Evolutionary conservation across 441 rosid species (phyloP).

Genomic region (Rhodomyrtus psidioides): DNA sequence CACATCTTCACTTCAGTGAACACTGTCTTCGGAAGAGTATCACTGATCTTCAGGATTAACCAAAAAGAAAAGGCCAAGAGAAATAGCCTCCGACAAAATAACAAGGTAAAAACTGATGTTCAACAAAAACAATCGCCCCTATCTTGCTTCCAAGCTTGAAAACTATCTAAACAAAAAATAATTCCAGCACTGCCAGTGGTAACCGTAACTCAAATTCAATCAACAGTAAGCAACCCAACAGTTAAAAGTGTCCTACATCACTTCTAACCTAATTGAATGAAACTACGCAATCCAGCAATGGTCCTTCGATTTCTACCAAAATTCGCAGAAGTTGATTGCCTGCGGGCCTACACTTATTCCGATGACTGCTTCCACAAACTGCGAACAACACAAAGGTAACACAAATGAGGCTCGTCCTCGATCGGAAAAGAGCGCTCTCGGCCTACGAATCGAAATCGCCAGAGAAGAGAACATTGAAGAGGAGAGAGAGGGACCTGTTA

Average conservation of each 20-base stretch:
- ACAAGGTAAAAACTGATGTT: too few species aligned
- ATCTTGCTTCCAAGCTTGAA: background rate
- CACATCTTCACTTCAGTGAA: background rate
- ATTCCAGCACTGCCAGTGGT: background rate
- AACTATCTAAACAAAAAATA: background rate
- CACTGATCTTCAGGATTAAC: background rate
- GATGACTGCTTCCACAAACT: too few species aligned
- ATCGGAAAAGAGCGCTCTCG: too few species aligned
- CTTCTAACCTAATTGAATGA: background rate
- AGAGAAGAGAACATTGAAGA: background rate
- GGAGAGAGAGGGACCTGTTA: constrained; percentile 45
- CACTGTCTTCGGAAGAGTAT: background rate
- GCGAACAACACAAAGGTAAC: too few species aligned
- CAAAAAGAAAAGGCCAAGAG: background rate
- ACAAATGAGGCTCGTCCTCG: too few species aligned
- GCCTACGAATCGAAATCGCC: background rate
- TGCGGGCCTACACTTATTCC: too few species aligned
- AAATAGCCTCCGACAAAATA: too few species aligned
- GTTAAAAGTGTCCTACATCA: background rate
- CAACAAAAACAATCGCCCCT: too few species aligned
- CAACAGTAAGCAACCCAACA: background rate
- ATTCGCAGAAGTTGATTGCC: too few species aligned
- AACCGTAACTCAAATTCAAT: background rate
- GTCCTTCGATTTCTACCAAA: background rate
- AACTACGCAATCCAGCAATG: background rate